Percentiles rank a stretch among this genome's conserved stretches.
phyloP scores from a whole-genome alignment of 345 rosid genomes.

The Ailanthus altissimus region DNA sequence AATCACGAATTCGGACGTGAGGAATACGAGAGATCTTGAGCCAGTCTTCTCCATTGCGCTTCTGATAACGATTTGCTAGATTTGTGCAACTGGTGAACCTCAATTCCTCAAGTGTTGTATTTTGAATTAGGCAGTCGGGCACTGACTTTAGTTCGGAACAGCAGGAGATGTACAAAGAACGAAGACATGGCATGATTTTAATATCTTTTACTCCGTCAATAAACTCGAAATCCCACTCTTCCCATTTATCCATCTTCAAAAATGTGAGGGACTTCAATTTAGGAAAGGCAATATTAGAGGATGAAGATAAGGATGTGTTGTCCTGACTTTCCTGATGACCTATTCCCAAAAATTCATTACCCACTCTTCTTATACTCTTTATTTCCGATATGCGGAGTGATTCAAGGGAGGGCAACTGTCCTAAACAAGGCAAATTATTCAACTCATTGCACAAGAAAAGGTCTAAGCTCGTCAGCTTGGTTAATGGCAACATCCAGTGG shows the following conservation, averaged over 20 bases:
- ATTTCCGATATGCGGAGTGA: fast-evolving
- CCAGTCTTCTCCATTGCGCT: too few species aligned
- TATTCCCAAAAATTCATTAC: neutral
- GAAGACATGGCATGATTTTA: neutral
- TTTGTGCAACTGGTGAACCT: neutral
- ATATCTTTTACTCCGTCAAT: neutral
- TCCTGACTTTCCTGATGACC: neutral
- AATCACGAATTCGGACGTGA: too few species aligned
- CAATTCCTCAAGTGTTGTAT: neutral
- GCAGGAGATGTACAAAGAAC: neutral
- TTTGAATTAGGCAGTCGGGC: neutral
- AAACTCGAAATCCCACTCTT: neutral
- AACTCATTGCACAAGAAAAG: fast-evolving
- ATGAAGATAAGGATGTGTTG: neutral
- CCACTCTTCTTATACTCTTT: neutral
- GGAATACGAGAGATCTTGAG: too few species aligned
- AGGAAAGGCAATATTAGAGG: neutral
- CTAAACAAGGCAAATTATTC: neutral
- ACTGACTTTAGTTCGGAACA: neutral
- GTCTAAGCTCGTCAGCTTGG: neutral
- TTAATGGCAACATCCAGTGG: slow-evolving; percentile 11
- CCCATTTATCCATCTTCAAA: fast-evolving
- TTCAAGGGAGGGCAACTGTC: slow-evolving; percentile 1
- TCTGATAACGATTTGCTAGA: neutral
- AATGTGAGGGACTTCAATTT: neutral